Base-by-base conservation (phyloP, 441 rosid species). In the Melastoma candidum region DNA sequence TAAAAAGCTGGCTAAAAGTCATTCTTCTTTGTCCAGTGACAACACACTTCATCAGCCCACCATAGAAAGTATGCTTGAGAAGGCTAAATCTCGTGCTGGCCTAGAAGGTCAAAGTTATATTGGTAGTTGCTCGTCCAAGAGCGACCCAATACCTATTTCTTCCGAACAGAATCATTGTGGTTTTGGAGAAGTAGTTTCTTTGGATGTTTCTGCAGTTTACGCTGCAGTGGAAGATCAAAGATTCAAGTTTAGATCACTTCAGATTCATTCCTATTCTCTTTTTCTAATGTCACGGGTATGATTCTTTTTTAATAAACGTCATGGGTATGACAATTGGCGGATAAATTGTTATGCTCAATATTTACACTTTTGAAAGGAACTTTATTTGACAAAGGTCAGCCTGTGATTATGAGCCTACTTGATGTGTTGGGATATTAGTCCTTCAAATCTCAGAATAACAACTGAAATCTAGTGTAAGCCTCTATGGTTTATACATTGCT, bases 161-260 rank as follows among this genome's bases (percentile, higher is more conserved):
- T 52, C 57, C 50, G 75, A 64, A 45, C 77, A 74, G 60, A 60
- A 56, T 68, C 62, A 70, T 49, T 27, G 63, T 27, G 74, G 59
- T 60, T 60, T 56, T 61, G 65, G 56, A 60, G 86, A 72, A 59
- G 58, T 63, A 22, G 50, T 63, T 71, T 46, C 22, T 58, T 54
- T 85, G 63, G 90, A 85, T 70, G 72, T 77, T 73, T 75, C 86
- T 68, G 78, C 73, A 49, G 66, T 70, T 64, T 46, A 74, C 58
- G 76, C 72, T 47, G 74, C 68, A 59, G 66, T 88, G 63, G 89
- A 79, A 67, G 56, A 68, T 54, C 95, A 89, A 54, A 80, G 84
- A 71, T 82, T 61, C 69, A 89, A 82, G 53, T 89, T 85, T 78
- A 82, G 97, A 82, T 81, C 86, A 55, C 87, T 89, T 63, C 77